phyloP scores from a whole-genome alignment of 257 asterid genomes.

The Penstemon eatonii region DNA sequence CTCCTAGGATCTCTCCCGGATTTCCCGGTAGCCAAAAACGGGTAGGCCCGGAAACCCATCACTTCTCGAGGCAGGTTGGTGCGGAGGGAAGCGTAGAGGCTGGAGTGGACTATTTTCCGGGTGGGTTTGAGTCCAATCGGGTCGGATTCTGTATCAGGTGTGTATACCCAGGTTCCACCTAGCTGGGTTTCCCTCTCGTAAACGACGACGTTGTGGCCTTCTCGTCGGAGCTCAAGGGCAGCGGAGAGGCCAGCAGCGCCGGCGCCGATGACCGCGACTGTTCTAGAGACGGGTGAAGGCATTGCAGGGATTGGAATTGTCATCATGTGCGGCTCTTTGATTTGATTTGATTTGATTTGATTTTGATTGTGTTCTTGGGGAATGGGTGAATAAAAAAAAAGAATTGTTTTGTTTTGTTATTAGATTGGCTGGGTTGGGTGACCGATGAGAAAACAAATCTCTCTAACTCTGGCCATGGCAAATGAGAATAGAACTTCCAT shows the following conservation, averaged over 20 bases:
- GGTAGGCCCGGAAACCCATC: slow-evolving; percentile 81
- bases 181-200: slow-evolving; percentile 62
- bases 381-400: not conserved
- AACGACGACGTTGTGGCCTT: slow-evolving; percentile 82
- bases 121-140: slow-evolving; percentile 58
- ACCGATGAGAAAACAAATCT: too few species aligned
- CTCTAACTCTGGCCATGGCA: too few species aligned
- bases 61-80: slow-evolving; percentile 84
- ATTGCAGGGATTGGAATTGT: slow-evolving; percentile 34
- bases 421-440: too few species aligned
- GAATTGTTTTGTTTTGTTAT: too few species aligned
- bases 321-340: slow-evolving; percentile 25
- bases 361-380: not conserved
- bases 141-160: slow-evolving; percentile 63
- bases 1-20: slow-evolving; percentile 69
- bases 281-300: slow-evolving; percentile 42
- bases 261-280: slow-evolving; percentile 92
- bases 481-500: too few species aligned
- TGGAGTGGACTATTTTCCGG: slow-evolving; percentile 62
- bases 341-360: too few species aligned
- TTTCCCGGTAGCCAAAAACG: slow-evolving; percentile 50
- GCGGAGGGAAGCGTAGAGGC: slow-evolving; percentile 84
- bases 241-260: slow-evolving; percentile 91
- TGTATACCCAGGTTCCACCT: slow-evolving; percentile 92
- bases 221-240: slow-evolving; percentile 75